Base-by-base conservation (phyloP, 2,329 filamentous ascomycete species). In the Arachnomyces sp. region DNA sequence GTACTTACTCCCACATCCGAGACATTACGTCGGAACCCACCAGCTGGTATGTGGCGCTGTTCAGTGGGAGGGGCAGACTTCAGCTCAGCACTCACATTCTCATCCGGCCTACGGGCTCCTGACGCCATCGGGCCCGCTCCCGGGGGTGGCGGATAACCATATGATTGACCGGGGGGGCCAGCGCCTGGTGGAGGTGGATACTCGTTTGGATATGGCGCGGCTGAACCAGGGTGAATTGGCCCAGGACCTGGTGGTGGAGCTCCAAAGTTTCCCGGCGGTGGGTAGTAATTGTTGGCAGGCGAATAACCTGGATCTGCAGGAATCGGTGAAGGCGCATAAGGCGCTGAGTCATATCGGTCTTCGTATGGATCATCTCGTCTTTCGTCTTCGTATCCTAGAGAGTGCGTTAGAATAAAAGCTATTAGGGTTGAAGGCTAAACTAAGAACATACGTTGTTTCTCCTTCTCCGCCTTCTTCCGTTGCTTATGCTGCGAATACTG, bases 401-500 rank as follows among this genome's bases (percentile, higher is more conserved):
- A 18, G 4, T 40, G 12, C 38, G n/a, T 43, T 17, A 44, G 44
- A 17, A n/a, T n/a, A n/a, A n/a, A n/a, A n/a, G n/a, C n/a, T n/a
- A n/a, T n/a, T n/a, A n/a, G n/a, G n/a, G n/a, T n/a, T n/a, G n/a
- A n/a, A n/a, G n/a, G n/a, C n/a, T n/a, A n/a, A 25, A 25, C 21
- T 25, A 5, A 9, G 21, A 25, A 9, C 72, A 68, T 56, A 75
- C 73, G 65, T 51, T 65, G 66, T 47, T 66, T 59, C 40, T 73
- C 71, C 49, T 67, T 69, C 44, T 74, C 72, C 28, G 67, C 66
- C 52, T 72, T 72, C 60, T 73, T 77, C 37, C 72, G 71, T 49
- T 78, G 73, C 44, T 72, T 70, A 38, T 68, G 63, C 61, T 76
- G 74, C 16, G 71, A 67, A 50, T 73, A 69, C 52, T 79, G 74